Base-by-base conservation (phyloP, 768 basidiomycete genomes). In the Filobasidium floriforme region DNA sequence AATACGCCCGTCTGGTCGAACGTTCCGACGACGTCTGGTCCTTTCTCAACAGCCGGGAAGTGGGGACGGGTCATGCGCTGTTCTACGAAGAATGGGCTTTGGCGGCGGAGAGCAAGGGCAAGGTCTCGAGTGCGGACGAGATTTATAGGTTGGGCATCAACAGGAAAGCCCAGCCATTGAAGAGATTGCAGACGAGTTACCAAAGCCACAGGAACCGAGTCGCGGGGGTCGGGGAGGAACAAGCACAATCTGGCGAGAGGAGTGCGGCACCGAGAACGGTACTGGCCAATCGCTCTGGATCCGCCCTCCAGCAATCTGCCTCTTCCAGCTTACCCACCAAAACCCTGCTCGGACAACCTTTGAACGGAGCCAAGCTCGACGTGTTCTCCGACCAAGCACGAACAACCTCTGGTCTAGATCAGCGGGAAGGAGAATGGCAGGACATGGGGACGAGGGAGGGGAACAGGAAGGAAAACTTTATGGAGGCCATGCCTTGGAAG, bases 61-160 rank as follows among this genome's bases (percentile, higher is more conserved):
- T 98, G 70, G 96, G 92, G 37, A 83, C 83, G 41, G 84, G 86
- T 41, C 85, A 87, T 73, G 87, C 89, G 1, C 80, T 88, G 54
- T 80, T 96, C 57, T 99, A 96, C 73, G 91, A 94, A 76, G 92
- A 94, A 72, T 97, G 92, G 77, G 92, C 94, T 32, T 44, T 62
- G 12, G 28, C 59, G 46, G 64, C 28, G 57, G 64, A 24, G 41
- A 61, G 12, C 71, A 60, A 70, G 96, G 92, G 73, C 82, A 60
- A 43, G 41, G 37, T 37, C 1, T 22, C 15, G 7, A 88, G 92
- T 63, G 94, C 94, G 15, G 89, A 92, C 67, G 81, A 84, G 49
- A 82, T 93, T 24, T 94, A 89, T 79, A 84, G 83, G 14, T 84
- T 86, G 43, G 96, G 93, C 18, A 88, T 98, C 69, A 83, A 86